These are phyloP conservation scores for Extremus antarcticus DNA, from an alignment of 495 filamentous ascomycete genomes.

Conservation along the genomic window DNA sequence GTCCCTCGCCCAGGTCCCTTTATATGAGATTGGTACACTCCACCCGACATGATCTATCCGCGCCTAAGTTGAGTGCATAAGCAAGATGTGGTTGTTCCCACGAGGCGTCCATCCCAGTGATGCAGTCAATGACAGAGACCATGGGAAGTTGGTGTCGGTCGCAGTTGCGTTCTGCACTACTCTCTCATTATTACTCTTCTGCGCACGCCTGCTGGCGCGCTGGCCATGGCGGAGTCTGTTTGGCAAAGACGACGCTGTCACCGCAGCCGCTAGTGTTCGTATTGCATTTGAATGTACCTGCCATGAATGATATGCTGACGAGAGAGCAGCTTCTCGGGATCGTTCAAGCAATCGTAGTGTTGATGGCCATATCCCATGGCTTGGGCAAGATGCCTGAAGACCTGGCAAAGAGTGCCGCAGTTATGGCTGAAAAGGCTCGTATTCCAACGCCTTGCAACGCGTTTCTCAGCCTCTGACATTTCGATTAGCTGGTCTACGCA, in stretches of 20 bases:
- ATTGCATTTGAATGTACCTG: too few species aligned
- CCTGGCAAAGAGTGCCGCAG: background rate
- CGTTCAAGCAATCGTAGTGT: background rate
- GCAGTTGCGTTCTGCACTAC: background rate
- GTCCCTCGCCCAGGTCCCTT: too few species aligned
- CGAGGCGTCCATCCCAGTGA: background rate
- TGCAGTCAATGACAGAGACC: background rate
- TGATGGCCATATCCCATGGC: background rate
- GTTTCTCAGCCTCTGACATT: background rate
- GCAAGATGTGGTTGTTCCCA: too few species aligned
- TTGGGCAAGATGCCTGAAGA: background rate
- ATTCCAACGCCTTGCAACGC: background rate
- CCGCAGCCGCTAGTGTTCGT: background rate
- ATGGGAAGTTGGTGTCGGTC: background rate
- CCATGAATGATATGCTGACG: too few species aligned
- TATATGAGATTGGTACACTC: too few species aligned
- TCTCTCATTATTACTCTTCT: background rate
- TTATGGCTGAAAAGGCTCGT: background rate
- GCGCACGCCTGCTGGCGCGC: background rate
- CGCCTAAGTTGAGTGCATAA: too few species aligned
- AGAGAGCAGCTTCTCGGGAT: background rate
- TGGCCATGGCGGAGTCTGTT: slow-evolving; percentile 1
- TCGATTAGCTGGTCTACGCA: background rate
- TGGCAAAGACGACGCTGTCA: background rate
- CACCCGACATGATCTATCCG: too few species aligned